These are phyloP conservation scores for Pseudoscleropodium purum DNA, from an alignment of 225 moss, liverwort and hornwort genomes.

Conservation along the genomic window DNA sequence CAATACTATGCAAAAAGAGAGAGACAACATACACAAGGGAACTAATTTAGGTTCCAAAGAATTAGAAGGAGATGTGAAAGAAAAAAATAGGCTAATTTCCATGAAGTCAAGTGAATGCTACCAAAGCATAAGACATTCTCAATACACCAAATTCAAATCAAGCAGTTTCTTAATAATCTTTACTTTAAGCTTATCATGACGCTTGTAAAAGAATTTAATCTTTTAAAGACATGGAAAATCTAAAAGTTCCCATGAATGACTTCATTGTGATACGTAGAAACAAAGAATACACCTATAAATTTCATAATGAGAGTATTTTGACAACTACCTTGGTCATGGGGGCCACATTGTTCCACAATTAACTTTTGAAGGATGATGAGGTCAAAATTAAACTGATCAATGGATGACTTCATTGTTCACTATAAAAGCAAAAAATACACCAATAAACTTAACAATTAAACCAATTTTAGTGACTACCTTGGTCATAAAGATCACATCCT, in stretches of 20 bases:
- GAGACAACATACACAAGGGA: accelerated
- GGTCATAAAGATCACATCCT: too few species aligned
- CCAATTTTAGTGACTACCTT: too few species aligned
- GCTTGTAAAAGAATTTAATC: background rate
- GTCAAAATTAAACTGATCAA: too few species aligned
- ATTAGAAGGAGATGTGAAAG: background rate
- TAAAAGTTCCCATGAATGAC: background rate
- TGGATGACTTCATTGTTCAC: too few species aligned
- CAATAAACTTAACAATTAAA: too few species aligned
- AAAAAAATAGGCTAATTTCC: background rate
- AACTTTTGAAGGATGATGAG: too few species aligned
- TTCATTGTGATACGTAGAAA: too few species aligned
- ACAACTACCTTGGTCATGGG: too few species aligned
- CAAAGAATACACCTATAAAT: too few species aligned
- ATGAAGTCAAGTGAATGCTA: background rate
- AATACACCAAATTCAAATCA: background rate
- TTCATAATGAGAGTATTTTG: too few species aligned
- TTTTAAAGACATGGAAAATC: accelerated
- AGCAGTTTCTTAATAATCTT: background rate
- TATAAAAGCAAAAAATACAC: too few species aligned
- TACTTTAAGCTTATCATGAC: background rate
- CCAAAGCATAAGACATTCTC: accelerated
- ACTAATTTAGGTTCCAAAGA: accelerated
- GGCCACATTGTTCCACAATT: accelerated
- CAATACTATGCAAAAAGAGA: background rate